These are phyloP conservation scores for Grosmannia huntii DNA, from an alignment of 2,329 filamentous ascomycete genomes.

Conservation along the genomic window DNA sequence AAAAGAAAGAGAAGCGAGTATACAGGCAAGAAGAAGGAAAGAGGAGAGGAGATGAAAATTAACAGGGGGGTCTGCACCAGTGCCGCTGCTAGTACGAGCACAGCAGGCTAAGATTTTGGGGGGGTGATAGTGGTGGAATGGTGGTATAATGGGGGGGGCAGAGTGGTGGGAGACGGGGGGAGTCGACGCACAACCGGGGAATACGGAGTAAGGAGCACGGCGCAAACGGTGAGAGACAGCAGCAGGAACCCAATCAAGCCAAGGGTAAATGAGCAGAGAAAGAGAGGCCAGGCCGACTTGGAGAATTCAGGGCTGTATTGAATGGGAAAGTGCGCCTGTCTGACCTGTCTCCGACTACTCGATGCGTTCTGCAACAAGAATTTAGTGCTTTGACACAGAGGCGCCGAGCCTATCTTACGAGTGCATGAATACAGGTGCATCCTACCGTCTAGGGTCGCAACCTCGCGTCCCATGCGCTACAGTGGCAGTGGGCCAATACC, in stretches of 20 bases:
- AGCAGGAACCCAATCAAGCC: not conserved
- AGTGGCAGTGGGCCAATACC: not conserved
- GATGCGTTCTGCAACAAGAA: not conserved
- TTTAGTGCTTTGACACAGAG: not conserved
- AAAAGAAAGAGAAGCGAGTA: not conserved
- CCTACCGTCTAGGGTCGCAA: not conserved
- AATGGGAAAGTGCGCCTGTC: not conserved
- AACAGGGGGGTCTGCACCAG: not conserved
- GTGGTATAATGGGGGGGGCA: not conserved
- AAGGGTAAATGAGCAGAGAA: not conserved
- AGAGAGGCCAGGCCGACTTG: not conserved
- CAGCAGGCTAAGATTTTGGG: not conserved
- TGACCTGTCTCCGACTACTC: not conserved
- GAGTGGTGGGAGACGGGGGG: not conserved
- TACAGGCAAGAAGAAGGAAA: not conserved
- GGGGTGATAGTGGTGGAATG: not conserved
- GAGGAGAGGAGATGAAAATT: not conserved
- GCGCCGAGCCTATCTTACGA: not conserved
- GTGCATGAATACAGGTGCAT: not conserved
- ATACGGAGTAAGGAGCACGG: not conserved
- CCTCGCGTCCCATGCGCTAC: not conserved
- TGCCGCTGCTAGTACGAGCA: conserved; percentile 1
- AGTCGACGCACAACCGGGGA: not conserved
- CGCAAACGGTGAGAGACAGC: not conserved
- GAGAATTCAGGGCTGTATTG: not conserved